Conservation (phyloP, 371 early-diverging fungal species). For the Lichtheimia corymbifera region DNA sequence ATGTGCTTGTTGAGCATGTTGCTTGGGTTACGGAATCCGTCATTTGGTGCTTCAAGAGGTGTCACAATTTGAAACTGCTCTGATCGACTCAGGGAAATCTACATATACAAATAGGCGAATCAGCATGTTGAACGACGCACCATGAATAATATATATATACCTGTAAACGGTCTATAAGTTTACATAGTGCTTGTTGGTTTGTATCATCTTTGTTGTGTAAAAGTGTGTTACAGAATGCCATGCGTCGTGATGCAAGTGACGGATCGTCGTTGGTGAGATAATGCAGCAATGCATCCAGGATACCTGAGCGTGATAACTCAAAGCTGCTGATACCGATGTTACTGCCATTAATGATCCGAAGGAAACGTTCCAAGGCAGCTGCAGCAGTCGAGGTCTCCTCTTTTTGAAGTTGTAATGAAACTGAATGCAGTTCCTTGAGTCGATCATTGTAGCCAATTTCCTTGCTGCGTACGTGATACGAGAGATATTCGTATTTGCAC, state of each 20-base stretch:
- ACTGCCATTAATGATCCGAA: constrained; percentile 23
- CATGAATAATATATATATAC: too few species aligned
- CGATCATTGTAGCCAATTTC: background rate
- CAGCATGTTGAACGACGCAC: too few species aligned
- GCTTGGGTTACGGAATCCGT: background rate
- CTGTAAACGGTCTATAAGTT: constrained; percentile 3
- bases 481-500: background rate
- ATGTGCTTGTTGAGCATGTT: constrained; percentile 4
- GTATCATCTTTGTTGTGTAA: background rate
- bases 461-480: background rate
- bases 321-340: constrained; percentile 68
- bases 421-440: constrained; percentile 3
- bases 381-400: background rate
- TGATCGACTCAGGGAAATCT: constrained; percentile 3
- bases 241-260: background rate
- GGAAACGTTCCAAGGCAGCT: constrained; percentile 15
- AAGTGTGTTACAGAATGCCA: background rate
- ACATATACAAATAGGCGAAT: too few species aligned
- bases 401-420: constrained; percentile 1
- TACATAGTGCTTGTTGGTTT: background rate
- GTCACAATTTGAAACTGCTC: constrained; percentile 1
- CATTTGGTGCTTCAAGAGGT: background rate
- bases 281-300: constrained; percentile 56
- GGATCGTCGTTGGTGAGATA: constrained; percentile 39
- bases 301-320: constrained; percentile 76